Evolutionary conservation across 2,329 filamentous ascomycete genomes (phyloP).

Genomic region (Fusarium sp.): DNA sequence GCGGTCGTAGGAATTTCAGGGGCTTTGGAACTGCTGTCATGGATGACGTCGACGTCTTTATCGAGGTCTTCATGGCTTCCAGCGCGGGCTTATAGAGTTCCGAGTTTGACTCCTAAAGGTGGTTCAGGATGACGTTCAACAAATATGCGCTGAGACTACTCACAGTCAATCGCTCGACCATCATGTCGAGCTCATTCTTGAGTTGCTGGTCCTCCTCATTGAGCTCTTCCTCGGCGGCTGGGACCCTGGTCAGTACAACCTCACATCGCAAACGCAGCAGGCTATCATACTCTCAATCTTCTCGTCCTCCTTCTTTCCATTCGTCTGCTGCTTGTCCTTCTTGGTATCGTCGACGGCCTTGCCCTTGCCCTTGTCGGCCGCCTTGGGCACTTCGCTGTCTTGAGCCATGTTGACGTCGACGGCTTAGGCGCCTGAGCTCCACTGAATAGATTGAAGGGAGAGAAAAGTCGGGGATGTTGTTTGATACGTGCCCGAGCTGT

Average conservation of each 20-base stretch:
- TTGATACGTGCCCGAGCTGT: slow-evolving; percentile 15
- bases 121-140: slow-evolving; percentile 26
- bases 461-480: slow-evolving; percentile 16
- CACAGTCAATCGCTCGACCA: slow-evolving; percentile 94
- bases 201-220: slow-evolving; percentile 98
- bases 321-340: slow-evolving; percentile 74
- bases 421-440: slow-evolving; percentile 46
- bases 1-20: slow-evolving; percentile 95
- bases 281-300: slow-evolving; percentile 59
- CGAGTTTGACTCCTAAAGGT: slow-evolving; percentile 79
- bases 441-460: slow-evolving; percentile 28
- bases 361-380: slow-evolving; percentile 94
- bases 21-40: slow-evolving; percentile 99
- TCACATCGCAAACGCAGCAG: slow-evolving; percentile 19
- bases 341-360: slow-evolving; percentile 81
- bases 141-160: slow-evolving; percentile 33
- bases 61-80: slow-evolving; percentile 96
- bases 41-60: slow-evolving; percentile 98
- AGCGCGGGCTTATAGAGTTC: slow-evolving; percentile 91
- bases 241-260: slow-evolving; percentile 37
- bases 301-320: slow-evolving; percentile 83
- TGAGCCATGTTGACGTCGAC: slow-evolving; percentile 80
- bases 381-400: slow-evolving; percentile 86
- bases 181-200: slow-evolving; percentile 97
- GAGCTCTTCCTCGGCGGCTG: slow-evolving; percentile 78